Base-by-base conservation (phyloP, 2,329 filamentous ascomycete species). In the Verticillium klebahnii region DNA sequence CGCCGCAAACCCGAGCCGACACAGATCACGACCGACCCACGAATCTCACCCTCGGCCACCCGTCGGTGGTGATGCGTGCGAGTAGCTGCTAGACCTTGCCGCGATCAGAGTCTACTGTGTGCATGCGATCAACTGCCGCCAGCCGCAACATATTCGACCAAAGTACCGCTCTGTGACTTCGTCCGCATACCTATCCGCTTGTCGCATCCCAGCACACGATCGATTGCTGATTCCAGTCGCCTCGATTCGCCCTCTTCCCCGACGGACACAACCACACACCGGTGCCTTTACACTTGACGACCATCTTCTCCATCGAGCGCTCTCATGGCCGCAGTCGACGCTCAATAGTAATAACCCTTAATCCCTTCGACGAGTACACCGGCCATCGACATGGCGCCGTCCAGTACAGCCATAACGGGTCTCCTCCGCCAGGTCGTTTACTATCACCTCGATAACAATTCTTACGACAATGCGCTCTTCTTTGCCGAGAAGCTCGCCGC, bases 401-500 rank as follows among this genome's bases (percentile, higher is more conserved):
- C 79, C 61, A 78, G 74, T 66, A 75, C 78, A 58, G 78, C 80
- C 66, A 77, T 84, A 54, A 79, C 79, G 58, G 77, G 78, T 69
- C 77, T 86, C 64, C 70, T 89, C 62, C 81, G 83, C 70, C 85
- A 89, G 73, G 77, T 84, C 62, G 79, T 89, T 61, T 78, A 88
- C 70, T 88, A 89, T 72, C 86, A 89, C 69, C 87, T 99, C 74
- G 95, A 99, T 80, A 96, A 97, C 73, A 89, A 93, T 71, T 87
- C 93, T 40, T 84, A 90, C 72, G 88, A 93, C 61, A 98, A 96
- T 73, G 95, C 95, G 61, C 87, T 97, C 58, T 99, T 99, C 78
- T 92, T 97, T 64, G 91, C 95, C 63, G 92, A 94, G 71, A 88
- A 95, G 66, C 85, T 97, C 23, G 84, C 88, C 65, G 93, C 92